Evolutionary conservation across 139 green algal genomes (phyloP).

Genomic region (Coelastrella sp.): DNA sequence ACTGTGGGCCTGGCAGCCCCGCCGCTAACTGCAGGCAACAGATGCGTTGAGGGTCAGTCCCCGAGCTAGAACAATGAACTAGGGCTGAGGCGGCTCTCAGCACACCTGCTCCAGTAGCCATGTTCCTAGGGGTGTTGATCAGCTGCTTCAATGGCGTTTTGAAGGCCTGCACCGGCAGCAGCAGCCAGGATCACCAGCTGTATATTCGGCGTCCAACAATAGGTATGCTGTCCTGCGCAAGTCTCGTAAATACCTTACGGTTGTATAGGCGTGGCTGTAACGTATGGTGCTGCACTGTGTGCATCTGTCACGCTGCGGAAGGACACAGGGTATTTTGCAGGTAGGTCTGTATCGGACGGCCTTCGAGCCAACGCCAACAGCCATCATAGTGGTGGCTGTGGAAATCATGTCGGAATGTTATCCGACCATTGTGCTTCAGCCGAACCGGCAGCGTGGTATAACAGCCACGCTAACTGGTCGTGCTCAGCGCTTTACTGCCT

Average conservation of each 20-base stretch:
- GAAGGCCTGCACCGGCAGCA: conserved; percentile 13
- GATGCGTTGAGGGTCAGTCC: not conserved
- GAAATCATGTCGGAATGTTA: not conserved
- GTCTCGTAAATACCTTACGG: not conserved
- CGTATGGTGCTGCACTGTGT: not conserved
- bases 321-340: not conserved
- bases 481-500: not conserved
- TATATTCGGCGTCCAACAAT: not conserved
- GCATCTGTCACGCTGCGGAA: conserved; percentile 18
- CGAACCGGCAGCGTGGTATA: not conserved
- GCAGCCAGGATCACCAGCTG: conserved; percentile 2
- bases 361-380: not conserved
- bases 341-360: not conserved
- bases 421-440: not conserved
- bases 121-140: conserved; percentile 4
- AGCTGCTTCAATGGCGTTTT: not conserved
- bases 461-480: not conserved
- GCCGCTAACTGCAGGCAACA: conserved; percentile 29
- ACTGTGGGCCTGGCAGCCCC: conserved; percentile 73
- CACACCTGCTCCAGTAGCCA: conserved; percentile 29
- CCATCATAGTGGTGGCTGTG: not conserved
- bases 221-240: not conserved
- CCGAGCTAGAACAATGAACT: not conserved
- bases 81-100: not conserved
- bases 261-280: not conserved